Base-by-base conservation (phyloP, 345 rosid genomes). In the Eucalyptus guilfoylei region DNA sequence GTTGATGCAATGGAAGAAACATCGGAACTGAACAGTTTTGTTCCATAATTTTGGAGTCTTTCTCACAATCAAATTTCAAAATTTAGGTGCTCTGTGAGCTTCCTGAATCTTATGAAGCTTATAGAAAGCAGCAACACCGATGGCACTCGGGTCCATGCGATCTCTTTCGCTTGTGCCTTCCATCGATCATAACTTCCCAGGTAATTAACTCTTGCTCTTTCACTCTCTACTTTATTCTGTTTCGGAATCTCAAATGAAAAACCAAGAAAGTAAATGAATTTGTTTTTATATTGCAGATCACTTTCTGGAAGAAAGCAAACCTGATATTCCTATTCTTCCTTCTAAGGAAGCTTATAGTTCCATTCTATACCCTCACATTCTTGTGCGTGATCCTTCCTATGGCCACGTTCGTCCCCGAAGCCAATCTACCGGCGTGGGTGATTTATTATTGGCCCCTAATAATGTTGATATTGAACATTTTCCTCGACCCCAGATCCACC, bases 151-250 rank as follows among this genome's bases (percentile, higher is more conserved):
- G 90, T 49, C 92, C 89, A 7, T 87, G 89, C 48, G 32, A 91
- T 67, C 90, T 89, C 69, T 91, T 91, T 88, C 91, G 87, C 26
- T 76, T 89, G 80, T 89, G 91, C 52, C 91, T 89, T 81, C 92
- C 88, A 13, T 42, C 87, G 4, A 91, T 64, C 55, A 76, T 54
- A 76, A 54, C 90, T 60, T 90, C 90, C 42, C 87, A 85, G 54
- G 90, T 86, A 90, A n/a, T 48, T 45, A 48, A 5, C 42, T 32
- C 45, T 23, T 42, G 67, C 50, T 64, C n/a, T 44, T 69, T 86
- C 21, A 47, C 17, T 26, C 48, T 52, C 37, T 87, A 47, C 37
- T 19, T 34, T 48, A n/a, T 9, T 48, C 37, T 80, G 5, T 30
- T 37, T 72, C 81, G 11, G 83, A 76, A 76, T 76, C 83, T 19